phyloP scores from a whole-genome alignment of 2,329 filamentous ascomycete species.

The Sordariomycetes sp. region DNA sequence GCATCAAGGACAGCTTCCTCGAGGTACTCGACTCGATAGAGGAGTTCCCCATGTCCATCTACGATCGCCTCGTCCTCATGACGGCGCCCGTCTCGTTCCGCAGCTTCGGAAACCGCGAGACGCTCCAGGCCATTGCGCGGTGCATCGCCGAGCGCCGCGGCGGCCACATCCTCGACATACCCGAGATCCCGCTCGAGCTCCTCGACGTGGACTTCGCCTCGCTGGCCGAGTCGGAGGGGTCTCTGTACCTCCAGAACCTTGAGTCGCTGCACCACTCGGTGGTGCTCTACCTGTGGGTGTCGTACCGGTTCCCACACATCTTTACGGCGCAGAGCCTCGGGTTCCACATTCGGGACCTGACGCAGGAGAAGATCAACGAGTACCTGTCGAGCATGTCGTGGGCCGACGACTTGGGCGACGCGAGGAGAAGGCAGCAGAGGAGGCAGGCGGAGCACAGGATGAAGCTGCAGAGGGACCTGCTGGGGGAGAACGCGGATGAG shows the following conservation, averaged over 20 bases:
- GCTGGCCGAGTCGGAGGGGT: conserved; percentile 22
- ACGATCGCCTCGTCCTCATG: conserved; percentile 47
- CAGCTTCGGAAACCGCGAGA: conserved; percentile 27
- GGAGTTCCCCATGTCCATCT: conserved; percentile 51
- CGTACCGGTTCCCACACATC: conserved; percentile 72
- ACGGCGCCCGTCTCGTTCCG: conserved; percentile 53
- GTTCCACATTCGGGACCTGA: conserved; percentile 63
- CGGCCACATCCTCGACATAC: conserved; percentile 60
- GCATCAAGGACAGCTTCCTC: conserved; percentile 42
- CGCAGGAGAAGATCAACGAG: conserved; percentile 57
- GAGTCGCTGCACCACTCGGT: conserved; percentile 73
- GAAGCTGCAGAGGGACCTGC: conserved; percentile 10
- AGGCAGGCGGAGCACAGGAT: conserved; percentile 6
- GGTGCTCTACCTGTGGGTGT: conserved; percentile 85
- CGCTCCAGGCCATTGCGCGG: conserved; percentile 51
- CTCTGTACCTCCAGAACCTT: conserved; percentile 49
- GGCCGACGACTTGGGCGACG: conserved; percentile 19
- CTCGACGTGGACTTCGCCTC: conserved; percentile 47
- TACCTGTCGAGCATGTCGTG: conserved; percentile 35
- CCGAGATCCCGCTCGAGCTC: conserved; percentile 56
- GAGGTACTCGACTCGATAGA: conserved; percentile 65
- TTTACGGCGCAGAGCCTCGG: conserved; percentile 66
- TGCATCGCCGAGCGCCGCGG: conserved; percentile 55
- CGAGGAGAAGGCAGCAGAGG: conserved; percentile 15
- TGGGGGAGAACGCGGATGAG: conserved; percentile 9